Base-by-base conservation (phyloP, 1,139 yeast genomes). In the Kazachstania sp. region DNA sequence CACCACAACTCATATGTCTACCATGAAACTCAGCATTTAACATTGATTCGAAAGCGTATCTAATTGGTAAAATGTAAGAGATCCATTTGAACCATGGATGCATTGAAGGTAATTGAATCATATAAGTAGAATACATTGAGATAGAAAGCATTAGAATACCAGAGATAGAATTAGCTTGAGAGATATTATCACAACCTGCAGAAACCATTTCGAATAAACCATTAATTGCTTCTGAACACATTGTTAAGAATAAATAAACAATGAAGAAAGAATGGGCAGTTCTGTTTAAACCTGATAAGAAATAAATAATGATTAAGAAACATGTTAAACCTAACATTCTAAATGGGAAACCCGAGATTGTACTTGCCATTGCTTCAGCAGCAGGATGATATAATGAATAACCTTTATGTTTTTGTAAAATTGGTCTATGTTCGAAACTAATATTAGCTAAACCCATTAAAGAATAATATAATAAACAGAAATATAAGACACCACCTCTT, bases 61-160 rank as follows among this genome's bases (percentile, higher is more conserved):
- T 65, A 45, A 79, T 63, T 3, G 85, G 84, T 54, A 79, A 69
- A 48, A 78, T 66, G 56, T 77, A 79, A 4, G 78, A 73, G 38
- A 78, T 71, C 85, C 85, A 79, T 59, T 75, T 73, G 57, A 78
- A 78, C 83, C 83, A 79, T 35, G 81, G 80, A 53, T 73, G 81
- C 83, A 79, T 79, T 0, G 74, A 68, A 7, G 79, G 78, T 43
- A 74, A 63, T 55, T 77, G 83, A 52, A 79, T 71, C 71, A 74
- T 72, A 64, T 73, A 78, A 30, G 80, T 76, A 19, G 80, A 71
- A 56, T 78, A 79, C 59, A 76, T 65, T 48, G 77, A 68, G 41
- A 74, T 54, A 1, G 75, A 73, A 60, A 78, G 61, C 56, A 78
- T 65, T 34, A 72, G 50, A 6, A 77, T 55, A 58, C 82, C 80